Evolutionary conservation across 768 basidiomycete genomes (phyloP), one percentile per base, ranked within the genome.

Genomic region (Tephrocybe sp.): DNA sequence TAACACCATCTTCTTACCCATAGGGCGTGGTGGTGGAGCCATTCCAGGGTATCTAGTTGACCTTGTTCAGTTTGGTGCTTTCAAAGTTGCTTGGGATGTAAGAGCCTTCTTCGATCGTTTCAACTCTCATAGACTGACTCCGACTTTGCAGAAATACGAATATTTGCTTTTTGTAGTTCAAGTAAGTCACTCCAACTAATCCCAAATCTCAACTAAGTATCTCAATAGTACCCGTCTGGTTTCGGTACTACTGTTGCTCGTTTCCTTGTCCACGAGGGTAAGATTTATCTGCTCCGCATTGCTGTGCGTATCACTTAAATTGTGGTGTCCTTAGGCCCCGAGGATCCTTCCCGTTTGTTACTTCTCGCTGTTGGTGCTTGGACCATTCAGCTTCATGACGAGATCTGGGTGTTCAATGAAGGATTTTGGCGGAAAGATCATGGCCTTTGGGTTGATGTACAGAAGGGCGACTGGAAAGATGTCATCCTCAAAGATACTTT

Each of bases 371-470:
- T 72, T 3, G 86, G 83, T 1, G 61, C 77, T 19, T 85, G 75
- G 69, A 50, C 67, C 4, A 65, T 84, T 38, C 71, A 75, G 26
- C 65, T 83, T 9, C 84, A 88, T 45, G 67, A 84, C 3, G 87
- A 91, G 55, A 78, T 92, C 46, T 86, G 87, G 78, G 86, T 92
- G 4, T 92, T 80, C 65, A 81, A 91, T 51, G 76, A 80, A 51
- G 82, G 84, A 0, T 78, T 60, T 27, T 93, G 90, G 91, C 45
- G 54, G 16, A 89, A 90, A 60, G 76, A 81, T 57, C 73, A 71
- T 40, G 58, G 57, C 0, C 76, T 92, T 12, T 92, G 86, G 86
- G 39, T 52, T 3, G 77, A 80, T 54, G 64, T 86, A 16, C 82
- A 85, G 61, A 77, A 78, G 55, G 84, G 84, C 1, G 71, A 81